Evolutionary conservation across 2,329 filamentous ascomycete species (phyloP), one percentile per base, ranked within the genome.

Genomic region (Colletotrichum sp.): DNA sequence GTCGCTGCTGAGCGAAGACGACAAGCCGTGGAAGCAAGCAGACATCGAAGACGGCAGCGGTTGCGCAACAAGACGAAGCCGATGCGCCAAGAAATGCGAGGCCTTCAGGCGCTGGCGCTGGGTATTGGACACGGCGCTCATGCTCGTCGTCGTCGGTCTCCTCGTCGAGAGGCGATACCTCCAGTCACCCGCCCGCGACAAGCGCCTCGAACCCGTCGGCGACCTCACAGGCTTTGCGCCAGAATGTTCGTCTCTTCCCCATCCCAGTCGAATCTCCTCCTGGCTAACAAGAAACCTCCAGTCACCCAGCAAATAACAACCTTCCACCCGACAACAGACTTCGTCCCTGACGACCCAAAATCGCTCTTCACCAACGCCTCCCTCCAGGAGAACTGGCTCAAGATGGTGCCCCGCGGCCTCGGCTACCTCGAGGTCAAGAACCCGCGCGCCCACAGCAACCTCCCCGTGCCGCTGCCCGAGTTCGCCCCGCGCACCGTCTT

Each of bases 191-290:
- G 67, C 43, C 74, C 67, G 71, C 75, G 26, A 77, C 71, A 73
- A 76, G 77, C 75, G 78, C 77, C 82, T 82, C 15, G 84, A 86
- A 48, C 80, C 82, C 3, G 80, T 78, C 0, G 85, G 85, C 4
- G 85, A 87, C 71, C 78, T 87, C 26, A 85, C 85, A 3, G 85
- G 84, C 3, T 86, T 87, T 72, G 84, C 84, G 26, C 85, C 85
- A 5, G 76, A 79, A 52, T 84, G 84, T 85, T 74, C 77, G 83
- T 77, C 43, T 7, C 5, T 18, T 6, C 5, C 8, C 3, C 28
- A 16, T 52, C 12, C 15, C 8, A 6, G 10, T 7, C 2, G 32
- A 39, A 39, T 13, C 7, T 34, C 28, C 18, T 5, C 59, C 5
- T n/a, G 39, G 9, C 71, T 61, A 65, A 36, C 4, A 13, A 71